Evolutionary conservation across 148 eudicot species (phyloP).

Genomic region (Rhododendron ferrugineum): DNA sequence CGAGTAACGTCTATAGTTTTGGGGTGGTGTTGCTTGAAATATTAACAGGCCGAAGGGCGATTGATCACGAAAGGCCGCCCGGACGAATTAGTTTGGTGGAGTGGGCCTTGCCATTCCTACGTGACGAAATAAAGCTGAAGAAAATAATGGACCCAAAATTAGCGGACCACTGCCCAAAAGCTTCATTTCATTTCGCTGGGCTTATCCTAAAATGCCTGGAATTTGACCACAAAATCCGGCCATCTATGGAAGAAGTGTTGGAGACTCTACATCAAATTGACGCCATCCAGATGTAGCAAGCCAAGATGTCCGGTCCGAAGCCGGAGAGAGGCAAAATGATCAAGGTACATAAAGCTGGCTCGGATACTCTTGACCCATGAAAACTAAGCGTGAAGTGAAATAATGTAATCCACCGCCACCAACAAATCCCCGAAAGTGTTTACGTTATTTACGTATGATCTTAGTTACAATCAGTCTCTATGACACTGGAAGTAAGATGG

Average conservation of each 20-base stretch:
- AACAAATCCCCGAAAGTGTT: too few relatives aligned
- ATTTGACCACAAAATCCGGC: constrained; percentile 50
- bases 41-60: constrained; percentile 49
- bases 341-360: too few relatives aligned
- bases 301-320: too few relatives aligned
- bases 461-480: too few relatives aligned
- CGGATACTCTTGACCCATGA: too few relatives aligned
- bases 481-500: too few relatives aligned
- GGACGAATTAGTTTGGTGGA: constrained; percentile 47
- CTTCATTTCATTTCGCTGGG: constrained; percentile 35
- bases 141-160: constrained; percentile 54
- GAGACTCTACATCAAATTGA: constrained; percentile 33
- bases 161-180: constrained; percentile 39
- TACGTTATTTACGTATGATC: too few relatives aligned
- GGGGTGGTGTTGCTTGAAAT: constrained; percentile 74
- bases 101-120: constrained; percentile 55
- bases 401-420: too few relatives aligned
- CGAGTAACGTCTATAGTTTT: constrained; percentile 71
- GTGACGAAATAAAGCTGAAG: constrained; percentile 35
- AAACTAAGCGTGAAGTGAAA: too few relatives aligned
- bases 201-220: constrained; percentile 52
- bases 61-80: constrained; percentile 39
- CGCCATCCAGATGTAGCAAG: too few relatives aligned
- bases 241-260: constrained; percentile 50
- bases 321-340: too few relatives aligned